Evolutionary conservation across 768 basidiomycete genomes (phyloP).

Genomic region (Phlebiopsis gigantea): DNA sequence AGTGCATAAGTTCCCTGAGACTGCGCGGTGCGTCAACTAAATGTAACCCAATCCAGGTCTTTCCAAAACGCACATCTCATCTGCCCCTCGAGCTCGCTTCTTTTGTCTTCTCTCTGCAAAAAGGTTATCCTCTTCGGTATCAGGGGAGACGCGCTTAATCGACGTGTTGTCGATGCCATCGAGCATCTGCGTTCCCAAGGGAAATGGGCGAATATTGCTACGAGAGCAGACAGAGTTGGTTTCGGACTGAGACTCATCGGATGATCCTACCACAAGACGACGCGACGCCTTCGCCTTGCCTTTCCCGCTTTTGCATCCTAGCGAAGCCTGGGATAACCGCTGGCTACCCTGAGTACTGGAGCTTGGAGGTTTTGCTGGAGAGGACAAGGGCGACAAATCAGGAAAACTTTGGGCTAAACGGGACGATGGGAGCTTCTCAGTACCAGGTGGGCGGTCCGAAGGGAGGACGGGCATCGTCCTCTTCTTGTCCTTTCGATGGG

Average conservation of each 20-base stretch:
- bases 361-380: constrained; percentile 1
- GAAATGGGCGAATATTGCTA: constrained; percentile 32
- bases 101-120: constrained; percentile 29
- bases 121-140: constrained; percentile 19
- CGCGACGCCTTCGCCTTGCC: not conserved
- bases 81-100: constrained; percentile 18
- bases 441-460: not conserved
- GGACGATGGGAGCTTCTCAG: not conserved
- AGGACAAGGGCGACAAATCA: constrained; percentile 6
- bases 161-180: constrained; percentile 31
- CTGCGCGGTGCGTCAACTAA: too few relatives aligned
- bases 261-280: not conserved
- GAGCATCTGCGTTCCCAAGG: constrained; percentile 44
- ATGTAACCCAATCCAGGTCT: too few relatives aligned
- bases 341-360: not conserved
- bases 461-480: not conserved
- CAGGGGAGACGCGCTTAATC: constrained; percentile 30
- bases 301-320: not conserved
- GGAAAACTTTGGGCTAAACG: not conserved
- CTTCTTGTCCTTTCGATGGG: not conserved
- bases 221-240: not conserved
- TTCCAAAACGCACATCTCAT: constrained; percentile 16
- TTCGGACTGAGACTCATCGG: constrained; percentile 7
- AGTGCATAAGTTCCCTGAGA: constrained; percentile 10
- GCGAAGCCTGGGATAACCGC: not conserved